phyloP scores from a whole-genome alignment of 345 rosid genomes.

The Theobroma cacao region DNA sequence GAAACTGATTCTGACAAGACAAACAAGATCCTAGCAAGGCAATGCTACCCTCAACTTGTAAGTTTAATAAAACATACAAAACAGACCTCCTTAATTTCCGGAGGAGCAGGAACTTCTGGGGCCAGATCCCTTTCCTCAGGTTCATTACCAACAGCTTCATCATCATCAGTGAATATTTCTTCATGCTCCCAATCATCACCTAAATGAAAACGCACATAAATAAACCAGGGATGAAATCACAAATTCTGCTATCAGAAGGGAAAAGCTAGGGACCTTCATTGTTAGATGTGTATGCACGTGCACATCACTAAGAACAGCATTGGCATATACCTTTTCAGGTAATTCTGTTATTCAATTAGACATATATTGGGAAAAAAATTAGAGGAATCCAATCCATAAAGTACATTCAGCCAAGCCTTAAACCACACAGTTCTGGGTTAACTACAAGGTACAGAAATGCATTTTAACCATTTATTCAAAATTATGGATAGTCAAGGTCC shows the following conservation, averaged over 20 bases:
- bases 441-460: neutral
- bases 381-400: neutral
- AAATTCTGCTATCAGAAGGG: neutral
- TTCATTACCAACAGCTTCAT: slow-evolving; percentile 91
- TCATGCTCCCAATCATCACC: slow-evolving; percentile 99
- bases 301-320: neutral
- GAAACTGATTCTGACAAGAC: neutral
- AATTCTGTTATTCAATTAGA: neutral
- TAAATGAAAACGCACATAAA: slow-evolving; percentile 14
- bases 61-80: neutral
- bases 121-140: slow-evolving; percentile 93
- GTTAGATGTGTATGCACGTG: neutral
- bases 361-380: neutral
- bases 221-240: neutral
- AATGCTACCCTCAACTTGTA: slow-evolving; percentile 1
- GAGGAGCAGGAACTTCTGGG: slow-evolving; percentile 95
- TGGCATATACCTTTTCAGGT: neutral
- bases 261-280: neutral
- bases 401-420: neutral
- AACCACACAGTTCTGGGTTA: neutral
- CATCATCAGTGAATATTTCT: slow-evolving; percentile 97
- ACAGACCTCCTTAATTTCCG: slow-evolving; percentile 87
- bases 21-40: neutral
- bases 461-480: neutral
- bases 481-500: neutral